Conservation (phyloP, 1,284 basidiomycete genomes). For the Sporisorium scitamineum region DNA sequence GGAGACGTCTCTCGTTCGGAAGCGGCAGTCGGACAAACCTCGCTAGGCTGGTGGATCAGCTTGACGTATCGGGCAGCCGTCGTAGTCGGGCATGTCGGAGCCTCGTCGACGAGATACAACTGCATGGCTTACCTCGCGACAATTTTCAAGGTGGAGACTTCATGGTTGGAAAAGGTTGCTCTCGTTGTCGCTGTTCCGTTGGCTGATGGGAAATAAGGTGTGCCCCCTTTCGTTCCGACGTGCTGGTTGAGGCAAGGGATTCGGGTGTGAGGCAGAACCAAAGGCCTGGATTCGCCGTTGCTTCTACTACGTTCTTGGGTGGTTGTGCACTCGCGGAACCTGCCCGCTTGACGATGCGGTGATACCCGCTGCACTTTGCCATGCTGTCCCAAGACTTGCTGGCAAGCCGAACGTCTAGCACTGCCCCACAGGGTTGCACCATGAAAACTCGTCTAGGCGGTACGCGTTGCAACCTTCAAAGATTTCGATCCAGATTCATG, state of each 20-base stretch:
- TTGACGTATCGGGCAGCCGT: not conserved
- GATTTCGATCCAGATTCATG: not conserved
- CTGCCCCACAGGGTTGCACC: not conserved
- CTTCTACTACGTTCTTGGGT: too few relatives aligned
- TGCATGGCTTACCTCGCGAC: too few relatives aligned
- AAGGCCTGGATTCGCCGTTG: not conserved
- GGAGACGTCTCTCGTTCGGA: not conserved
- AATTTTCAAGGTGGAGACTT: too few relatives aligned
- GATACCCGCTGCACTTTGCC: not conserved
- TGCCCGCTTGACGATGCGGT: too few relatives aligned
- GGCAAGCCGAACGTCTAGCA: not conserved
- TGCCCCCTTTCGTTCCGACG: not conserved
- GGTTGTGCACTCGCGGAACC: too few relatives aligned
- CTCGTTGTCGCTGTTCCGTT: too few relatives aligned
- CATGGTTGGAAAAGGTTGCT: too few relatives aligned
- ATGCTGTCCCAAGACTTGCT: not conserved
- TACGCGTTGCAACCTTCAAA: not conserved
- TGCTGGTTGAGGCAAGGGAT: not conserved
- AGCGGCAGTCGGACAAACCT: too few relatives aligned
- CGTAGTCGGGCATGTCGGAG: too few relatives aligned
- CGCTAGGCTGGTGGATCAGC: too few relatives aligned
- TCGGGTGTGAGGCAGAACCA: not conserved
- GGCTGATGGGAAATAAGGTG: not conserved
- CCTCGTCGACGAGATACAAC: too few relatives aligned
- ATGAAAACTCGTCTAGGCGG: not conserved